phyloP scores from a whole-genome alignment of 176 grass and related monocot species.

The Triticum timopheevii region DNA sequence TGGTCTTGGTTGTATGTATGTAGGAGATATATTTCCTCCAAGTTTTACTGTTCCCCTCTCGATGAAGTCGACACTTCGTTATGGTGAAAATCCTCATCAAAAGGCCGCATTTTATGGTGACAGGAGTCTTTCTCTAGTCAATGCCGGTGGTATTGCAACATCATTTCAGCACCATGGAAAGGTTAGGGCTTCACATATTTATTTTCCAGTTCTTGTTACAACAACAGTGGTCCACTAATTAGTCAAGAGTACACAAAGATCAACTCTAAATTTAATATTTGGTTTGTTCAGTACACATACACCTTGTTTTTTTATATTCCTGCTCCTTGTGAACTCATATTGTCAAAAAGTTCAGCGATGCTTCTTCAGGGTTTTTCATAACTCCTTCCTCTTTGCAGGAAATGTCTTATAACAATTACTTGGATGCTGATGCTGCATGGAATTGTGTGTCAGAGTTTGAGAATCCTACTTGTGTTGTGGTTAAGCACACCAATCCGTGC shows the following conservation, averaged over 20 bases:
- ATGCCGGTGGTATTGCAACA: slow-evolving; percentile 82
- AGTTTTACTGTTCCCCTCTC: slow-evolving; percentile 75
- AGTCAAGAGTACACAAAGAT: not conserved
- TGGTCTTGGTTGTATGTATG: not conserved
- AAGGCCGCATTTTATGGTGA: slow-evolving; percentile 90
- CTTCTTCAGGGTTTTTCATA: slow-evolving; percentile 4
- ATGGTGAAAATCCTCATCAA: slow-evolving; percentile 98
- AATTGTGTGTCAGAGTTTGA: slow-evolving; percentile 93
- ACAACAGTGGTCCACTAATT: not conserved
- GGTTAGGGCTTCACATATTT: slow-evolving; percentile 31
- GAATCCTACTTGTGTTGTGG: slow-evolving; percentile 80
- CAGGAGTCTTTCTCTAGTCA: slow-evolving; percentile 76
- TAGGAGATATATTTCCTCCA: slow-evolving; percentile 68
- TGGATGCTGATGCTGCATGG: slow-evolving; percentile 97
- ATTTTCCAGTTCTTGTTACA: not conserved
- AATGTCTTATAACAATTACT: slow-evolving; percentile 98
- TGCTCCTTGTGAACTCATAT: not conserved
- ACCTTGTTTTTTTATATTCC: not conserved
- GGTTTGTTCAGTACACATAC: slow-evolving; percentile 8
- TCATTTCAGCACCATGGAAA: slow-evolving; percentile 89
- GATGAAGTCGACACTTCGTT: slow-evolving; percentile 69
- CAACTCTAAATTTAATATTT: not conserved
- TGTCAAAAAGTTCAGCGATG: not conserved
- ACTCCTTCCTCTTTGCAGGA: slow-evolving; percentile 47
- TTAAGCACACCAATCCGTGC: slow-evolving; percentile 96